phyloP scores from a whole-genome alignment of 495 filamentous ascomycete species.

The Podospora anserina region DNA sequence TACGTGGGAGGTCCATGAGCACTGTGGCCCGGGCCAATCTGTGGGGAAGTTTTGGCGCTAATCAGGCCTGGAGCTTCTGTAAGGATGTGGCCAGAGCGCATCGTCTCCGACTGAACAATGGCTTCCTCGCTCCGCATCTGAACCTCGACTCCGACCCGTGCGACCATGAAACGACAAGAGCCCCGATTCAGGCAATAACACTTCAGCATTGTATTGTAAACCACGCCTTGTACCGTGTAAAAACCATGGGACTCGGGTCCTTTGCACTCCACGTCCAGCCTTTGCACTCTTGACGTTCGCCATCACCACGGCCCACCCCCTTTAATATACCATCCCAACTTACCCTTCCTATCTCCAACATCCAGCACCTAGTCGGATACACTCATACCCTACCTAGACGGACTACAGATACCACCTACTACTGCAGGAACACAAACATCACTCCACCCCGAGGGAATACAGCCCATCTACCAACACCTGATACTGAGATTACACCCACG shows the following conservation, averaged over 20 bases:
- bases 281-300: background rate
- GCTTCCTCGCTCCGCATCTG: constrained; percentile 17
- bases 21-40: background rate
- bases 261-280: background rate
- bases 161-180: constrained; percentile 28
- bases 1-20: too few species aligned
- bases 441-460: background rate
- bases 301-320: background rate
- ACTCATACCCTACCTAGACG: background rate
- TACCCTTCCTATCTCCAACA: background rate
- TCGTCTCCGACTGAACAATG: constrained; percentile 23
- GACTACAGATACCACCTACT: background rate
- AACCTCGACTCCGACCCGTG: constrained; percentile 16
- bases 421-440: background rate
- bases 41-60: constrained; percentile 4
- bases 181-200: constrained; percentile 16
- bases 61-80: constrained; percentile 21
- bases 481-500: background rate
- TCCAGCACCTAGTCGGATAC: background rate
- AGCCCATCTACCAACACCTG: background rate
- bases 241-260: background rate
- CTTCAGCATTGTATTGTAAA: background rate
- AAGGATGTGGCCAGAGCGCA: constrained; percentile 17
- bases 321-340: background rate
- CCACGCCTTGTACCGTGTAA: background rate